Base-by-base conservation (phyloP, 768 basidiomycete genomes). In the Lactarius sanguifluus region DNA sequence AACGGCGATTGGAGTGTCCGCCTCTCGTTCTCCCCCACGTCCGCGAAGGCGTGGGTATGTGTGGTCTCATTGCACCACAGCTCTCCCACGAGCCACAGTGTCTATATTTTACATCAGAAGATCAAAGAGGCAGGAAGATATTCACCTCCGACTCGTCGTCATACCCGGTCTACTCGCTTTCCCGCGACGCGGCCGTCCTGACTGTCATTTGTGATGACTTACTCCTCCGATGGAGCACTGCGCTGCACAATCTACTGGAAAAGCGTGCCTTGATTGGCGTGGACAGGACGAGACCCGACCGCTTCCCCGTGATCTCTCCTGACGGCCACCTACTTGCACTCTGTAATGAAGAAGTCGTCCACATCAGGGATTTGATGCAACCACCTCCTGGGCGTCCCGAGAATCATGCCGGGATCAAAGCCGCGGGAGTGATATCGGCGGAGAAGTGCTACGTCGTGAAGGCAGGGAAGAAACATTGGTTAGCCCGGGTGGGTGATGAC, bases 251-350 rank as follows among this genome's bases (percentile, higher is more conserved):
- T 36, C 20, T 67, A 18, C 25, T 67, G 25, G 62, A 38, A 23
- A 55, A 36, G 50, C 57, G 66, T 28, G 23, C 40, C 10, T 34
- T 63, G 32, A 13, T 34, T 15, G 34, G 25, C 15, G 38, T 67
- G 7, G 62, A 67, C 16, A 63, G 50, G 9, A 30, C 62, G 40
- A 54, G 43, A 32, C 62, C 55, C 34, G 62, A 59, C 41, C 62
- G 66, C 58, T 59, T 67, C 41, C 62, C 66, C 6, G 57, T 47
- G 40, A 64, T 63, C 20, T 67, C 66, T n/a, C 50, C 62, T 2
- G 62, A 67, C 20, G 50, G 62, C 0, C 62, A n/a, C 57, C 50
- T 67, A 25, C 57, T 67, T 18, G 66, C 66, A 23, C 30, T 59
- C 25, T 67, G 66, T 25, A 34, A 62, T 47, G 66, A n/a, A 2